phyloP scores from a whole-genome alignment of 208 protist species.

The Phytomonas sp. region DNA sequence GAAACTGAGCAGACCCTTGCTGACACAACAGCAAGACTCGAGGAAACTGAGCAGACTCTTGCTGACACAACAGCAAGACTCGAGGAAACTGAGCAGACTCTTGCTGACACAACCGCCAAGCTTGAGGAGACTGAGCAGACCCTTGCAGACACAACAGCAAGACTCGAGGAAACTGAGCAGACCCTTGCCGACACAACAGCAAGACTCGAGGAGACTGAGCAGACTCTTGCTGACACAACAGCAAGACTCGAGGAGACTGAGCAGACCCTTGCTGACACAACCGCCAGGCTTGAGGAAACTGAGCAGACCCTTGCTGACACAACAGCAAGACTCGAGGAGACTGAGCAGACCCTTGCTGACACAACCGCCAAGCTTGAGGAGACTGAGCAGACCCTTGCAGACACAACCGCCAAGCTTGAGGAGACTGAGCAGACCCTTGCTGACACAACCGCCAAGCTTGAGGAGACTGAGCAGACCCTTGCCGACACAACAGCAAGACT shows the following conservation, averaged over 20 bases:
- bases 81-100: constrained; percentile 14
- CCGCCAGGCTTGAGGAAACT: constrained; percentile 22
- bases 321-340: constrained; percentile 16
- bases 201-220: constrained; percentile 17
- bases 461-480: constrained; percentile 12
- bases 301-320: constrained; percentile 19
- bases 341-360: constrained; percentile 22
- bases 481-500: constrained; percentile 9
- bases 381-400: constrained; percentile 20
- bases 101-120: constrained; percentile 13
- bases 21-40: constrained; percentile 15
- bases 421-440: constrained; percentile 21
- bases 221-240: constrained; percentile 18
- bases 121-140: constrained; percentile 23
- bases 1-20: constrained; percentile 19
- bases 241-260: constrained; percentile 26
- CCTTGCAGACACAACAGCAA: constrained; percentile 12
- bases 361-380: constrained; percentile 26
- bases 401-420: constrained; percentile 17
- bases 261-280: constrained; percentile 16
- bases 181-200: constrained; percentile 18
- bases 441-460: constrained; percentile 19
- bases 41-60: constrained; percentile 4
- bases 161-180: constrained; percentile 14
- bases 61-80: constrained; percentile 7